phyloP scores from a whole-genome alignment of 2,329 filamentous ascomycete genomes.

The Penicillium sp. region DNA sequence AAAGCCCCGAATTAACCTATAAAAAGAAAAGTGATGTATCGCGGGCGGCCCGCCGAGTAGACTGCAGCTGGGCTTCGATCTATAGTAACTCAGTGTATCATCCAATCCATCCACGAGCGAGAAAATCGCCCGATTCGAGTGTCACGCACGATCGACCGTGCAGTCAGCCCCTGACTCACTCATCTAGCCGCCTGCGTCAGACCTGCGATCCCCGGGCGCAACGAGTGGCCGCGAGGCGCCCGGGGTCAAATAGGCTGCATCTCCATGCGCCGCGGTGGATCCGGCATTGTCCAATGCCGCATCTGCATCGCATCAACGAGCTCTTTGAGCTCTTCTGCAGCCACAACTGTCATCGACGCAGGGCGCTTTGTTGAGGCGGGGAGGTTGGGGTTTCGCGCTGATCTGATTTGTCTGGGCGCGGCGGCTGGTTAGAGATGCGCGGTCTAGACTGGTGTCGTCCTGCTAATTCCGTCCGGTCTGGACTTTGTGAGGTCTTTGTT shows the following conservation, averaged over 20 bases:
- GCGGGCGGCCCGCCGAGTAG: no score
- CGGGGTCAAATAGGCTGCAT: constrained; percentile 9
- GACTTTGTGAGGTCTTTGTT: constrained; percentile 3
- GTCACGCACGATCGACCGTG: constrained; percentile 19
- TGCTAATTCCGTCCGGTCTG: constrained; percentile 20
- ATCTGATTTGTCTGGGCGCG: no score
- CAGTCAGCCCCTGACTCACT: not conserved
- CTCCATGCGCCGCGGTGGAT: constrained; percentile 32
- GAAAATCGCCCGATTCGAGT: not conserved
- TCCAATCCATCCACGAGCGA: not conserved
- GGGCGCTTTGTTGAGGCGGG: no score
- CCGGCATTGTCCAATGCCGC: not conserved
- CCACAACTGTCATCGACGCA: no score
- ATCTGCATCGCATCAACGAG: not conserved
- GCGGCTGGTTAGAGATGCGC: no score
- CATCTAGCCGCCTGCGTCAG: constrained; percentile 22
- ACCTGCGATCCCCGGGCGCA: constrained; percentile 3
- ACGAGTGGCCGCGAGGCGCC: constrained; percentile 28
- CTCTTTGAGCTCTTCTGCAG: constrained; percentile 2
- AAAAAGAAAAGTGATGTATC: no score
- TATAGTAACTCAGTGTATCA: not conserved
- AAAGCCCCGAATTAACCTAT: no score
- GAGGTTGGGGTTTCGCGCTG: no score
- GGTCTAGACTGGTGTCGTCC: constrained; percentile 1
- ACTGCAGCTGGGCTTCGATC: no score